Evolutionary conservation across 2,329 filamentous ascomycete species (phyloP).

Genomic region (Catunica adiposa): DNA sequence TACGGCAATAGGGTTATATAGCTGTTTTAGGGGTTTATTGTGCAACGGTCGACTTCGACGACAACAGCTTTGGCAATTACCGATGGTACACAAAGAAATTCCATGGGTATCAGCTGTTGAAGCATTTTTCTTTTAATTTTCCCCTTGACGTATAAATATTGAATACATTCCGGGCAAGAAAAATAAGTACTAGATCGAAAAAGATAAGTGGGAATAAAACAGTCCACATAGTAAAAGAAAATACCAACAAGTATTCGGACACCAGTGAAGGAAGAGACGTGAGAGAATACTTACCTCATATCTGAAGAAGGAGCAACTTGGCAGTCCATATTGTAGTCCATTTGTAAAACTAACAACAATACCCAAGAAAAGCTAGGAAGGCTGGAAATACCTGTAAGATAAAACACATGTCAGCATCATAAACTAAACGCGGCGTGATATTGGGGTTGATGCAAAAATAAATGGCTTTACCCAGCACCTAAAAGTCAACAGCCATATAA

Average conservation of each 20-base stretch:
- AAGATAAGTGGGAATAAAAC: too few species aligned
- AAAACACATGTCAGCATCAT: not conserved
- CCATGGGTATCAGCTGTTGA: not conserved
- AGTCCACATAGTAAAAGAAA: not conserved
- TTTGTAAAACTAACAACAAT: not conserved
- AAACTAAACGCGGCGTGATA: not conserved
- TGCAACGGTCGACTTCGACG: too few species aligned
- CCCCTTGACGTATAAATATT: too few species aligned
- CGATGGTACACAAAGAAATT: not conserved
- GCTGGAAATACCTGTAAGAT: not conserved
- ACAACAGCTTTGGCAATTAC: too few species aligned
- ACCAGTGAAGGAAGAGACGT: not conserved
- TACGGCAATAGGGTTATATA: not conserved
- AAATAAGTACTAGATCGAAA: too few species aligned
- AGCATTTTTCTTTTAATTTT: too few species aligned
- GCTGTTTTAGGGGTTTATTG: too few species aligned
- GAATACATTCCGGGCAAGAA: too few species aligned
- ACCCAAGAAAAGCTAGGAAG: too few species aligned
- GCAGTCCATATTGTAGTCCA: slow-evolving; percentile 1
- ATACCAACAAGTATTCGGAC: not conserved
- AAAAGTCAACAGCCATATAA: not conserved
- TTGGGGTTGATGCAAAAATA: not conserved
- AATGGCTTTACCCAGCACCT: not conserved
- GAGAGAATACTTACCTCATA: not conserved
- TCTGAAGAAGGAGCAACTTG: slow-evolving; percentile 2